Evolutionary conservation across 2,329 filamentous ascomycete genomes (phyloP).

Genomic region (Neonectria ditissima): DNA sequence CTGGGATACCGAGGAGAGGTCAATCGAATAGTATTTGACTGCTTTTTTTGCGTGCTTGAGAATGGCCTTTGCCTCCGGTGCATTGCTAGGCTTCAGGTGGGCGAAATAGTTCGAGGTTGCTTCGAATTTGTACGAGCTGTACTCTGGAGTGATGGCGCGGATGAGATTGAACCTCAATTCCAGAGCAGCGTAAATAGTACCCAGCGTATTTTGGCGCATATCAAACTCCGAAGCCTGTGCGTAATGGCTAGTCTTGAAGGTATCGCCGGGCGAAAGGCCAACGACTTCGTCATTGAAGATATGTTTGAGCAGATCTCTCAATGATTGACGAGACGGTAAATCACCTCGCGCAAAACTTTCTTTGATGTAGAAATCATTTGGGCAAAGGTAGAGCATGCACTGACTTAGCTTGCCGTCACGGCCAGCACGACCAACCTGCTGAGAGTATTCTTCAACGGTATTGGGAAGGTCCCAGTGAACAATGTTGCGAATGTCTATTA

Average conservation of each 20-base stretch:
- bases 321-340: constrained; percentile 63
- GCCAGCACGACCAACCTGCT: constrained; percentile 68
- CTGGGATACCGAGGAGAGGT: constrained; percentile 57
- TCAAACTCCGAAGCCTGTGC: constrained; percentile 63
- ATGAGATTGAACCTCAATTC: constrained; percentile 69
- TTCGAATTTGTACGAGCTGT: constrained; percentile 66
- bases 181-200: constrained; percentile 69
- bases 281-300: constrained; percentile 57
- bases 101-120: constrained; percentile 48
- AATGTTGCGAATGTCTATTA: constrained; percentile 63
- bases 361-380: constrained; percentile 67
- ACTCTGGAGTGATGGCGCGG: constrained; percentile 68
- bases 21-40: constrained; percentile 58
- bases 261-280: constrained; percentile 29
- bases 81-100: constrained; percentile 51
- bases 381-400: constrained; percentile 69
- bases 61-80: constrained; percentile 59
- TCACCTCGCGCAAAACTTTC: constrained; percentile 72
- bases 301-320: constrained; percentile 61
- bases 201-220: constrained; percentile 62
- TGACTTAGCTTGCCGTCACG: constrained; percentile 64
- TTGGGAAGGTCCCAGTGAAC: constrained; percentile 64
- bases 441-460: constrained; percentile 68
- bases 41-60: constrained; percentile 54
- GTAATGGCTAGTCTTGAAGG: constrained; percentile 56